Evolutionary conservation across 1,139 yeast species (phyloP).

Genomic region (Oligophagozyma castellii): DNA sequence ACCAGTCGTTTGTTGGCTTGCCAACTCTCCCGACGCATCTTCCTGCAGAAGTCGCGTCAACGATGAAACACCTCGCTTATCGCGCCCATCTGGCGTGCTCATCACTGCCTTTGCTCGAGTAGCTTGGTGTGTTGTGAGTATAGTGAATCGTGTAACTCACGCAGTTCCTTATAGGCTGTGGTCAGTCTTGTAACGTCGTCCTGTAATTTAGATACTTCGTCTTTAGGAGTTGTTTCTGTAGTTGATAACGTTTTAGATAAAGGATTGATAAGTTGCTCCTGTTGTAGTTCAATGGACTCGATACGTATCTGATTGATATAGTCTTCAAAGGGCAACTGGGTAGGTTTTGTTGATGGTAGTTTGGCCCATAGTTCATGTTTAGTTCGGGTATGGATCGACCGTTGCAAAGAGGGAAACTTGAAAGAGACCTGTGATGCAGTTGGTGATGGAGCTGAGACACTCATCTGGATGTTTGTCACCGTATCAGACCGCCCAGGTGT

Average conservation of each 20-base stretch:
- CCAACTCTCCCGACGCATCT: constrained; percentile 16
- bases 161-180: constrained; percentile 44
- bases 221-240: constrained; percentile 10
- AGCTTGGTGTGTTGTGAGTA: constrained; percentile 38
- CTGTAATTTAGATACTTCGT: constrained; percentile 28
- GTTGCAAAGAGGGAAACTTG: constrained; percentile 42
- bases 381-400: constrained; percentile 34
- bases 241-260: neutral
- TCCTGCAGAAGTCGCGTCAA: constrained; percentile 24
- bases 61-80: no score
- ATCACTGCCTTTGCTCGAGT: no score
- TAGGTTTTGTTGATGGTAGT: constrained; percentile 22
- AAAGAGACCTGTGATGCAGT: constrained; percentile 8
- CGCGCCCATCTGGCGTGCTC: no score
- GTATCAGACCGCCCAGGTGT: constrained; percentile 15
- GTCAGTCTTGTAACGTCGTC: constrained; percentile 37
- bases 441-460: constrained; percentile 1
- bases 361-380: constrained; percentile 40
- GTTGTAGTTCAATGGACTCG: constrained; percentile 36
- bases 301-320: constrained; percentile 36
- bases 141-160: constrained; percentile 47
- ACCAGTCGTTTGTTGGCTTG: constrained; percentile 5
- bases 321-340: no score
- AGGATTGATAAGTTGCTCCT: no score
- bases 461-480: constrained; percentile 25